Evolutionary conservation across 108 stramenopile species (phyloP), one percentile per base, ranked within the genome.

Genomic region (Discostella stelligeroides): DNA sequence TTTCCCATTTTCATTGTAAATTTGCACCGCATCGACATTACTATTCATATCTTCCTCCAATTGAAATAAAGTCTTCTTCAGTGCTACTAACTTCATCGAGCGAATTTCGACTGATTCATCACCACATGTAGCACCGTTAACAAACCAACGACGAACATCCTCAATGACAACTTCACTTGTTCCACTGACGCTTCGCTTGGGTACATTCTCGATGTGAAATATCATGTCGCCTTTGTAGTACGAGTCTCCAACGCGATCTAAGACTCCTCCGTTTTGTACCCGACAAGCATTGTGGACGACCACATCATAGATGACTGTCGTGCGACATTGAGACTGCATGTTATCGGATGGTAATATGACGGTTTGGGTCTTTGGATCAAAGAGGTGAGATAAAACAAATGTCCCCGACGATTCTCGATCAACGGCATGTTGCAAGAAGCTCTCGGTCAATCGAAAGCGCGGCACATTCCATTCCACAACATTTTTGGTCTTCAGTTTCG

Each of bases 181-280:
- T 0, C n/a, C 25, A 48, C 66, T 74, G 4, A 66, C 28, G 55
- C 57, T 66, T 12, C 38, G 51, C 27, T 39, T 41, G 0, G 73
- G 73, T 15, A 74, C 47, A 28, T 66, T 50, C 12, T 60, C 58
- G 37, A 66, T 30, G 15, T 60, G 12, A 45, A 60, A 74, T 0
- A 56, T 37, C 34, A 74, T 28, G 34, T 66, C 49, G 4, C 73
- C 73, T 50, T 49, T 38, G 49, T 74, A 74, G n/a, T 74, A 65
- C 5, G 55, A 47, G 48, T 66, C 45, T 14, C 60, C 49, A 2
- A 1, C 49, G 25, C 60, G 4, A n/a, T 21, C 61, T 24, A 71
- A 28, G 5, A 71, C 24, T 2, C 70, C 60, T 54, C 70, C 70
- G 5, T 41, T 11, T 1, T 25, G 18, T 23, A 71, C 38, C 27